Evolutionary conservation across 805 yeast species (phyloP).

Genomic region (Suhomyces sp.): DNA sequence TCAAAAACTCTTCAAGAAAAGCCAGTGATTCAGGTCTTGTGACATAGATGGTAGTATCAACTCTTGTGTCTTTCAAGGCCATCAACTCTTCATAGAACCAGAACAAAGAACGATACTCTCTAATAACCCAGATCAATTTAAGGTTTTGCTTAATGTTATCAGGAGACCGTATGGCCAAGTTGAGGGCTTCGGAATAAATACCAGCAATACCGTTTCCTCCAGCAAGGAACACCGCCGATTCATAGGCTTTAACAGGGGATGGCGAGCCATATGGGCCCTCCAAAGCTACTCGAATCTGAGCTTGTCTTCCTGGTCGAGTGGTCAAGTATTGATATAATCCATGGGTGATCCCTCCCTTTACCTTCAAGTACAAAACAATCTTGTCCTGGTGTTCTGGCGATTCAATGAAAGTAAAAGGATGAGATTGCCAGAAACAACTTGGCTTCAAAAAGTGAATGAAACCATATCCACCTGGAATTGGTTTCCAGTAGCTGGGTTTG

Average conservation of each 20-base stretch:
- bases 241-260: slow-evolving; percentile 48
- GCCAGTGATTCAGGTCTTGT: slow-evolving; percentile 24
- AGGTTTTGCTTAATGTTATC: slow-evolving; percentile 19
- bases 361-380: slow-evolving; percentile 33
- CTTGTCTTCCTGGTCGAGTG: slow-evolving; percentile 26
- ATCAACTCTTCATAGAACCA: slow-evolving; percentile 49
- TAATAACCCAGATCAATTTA: slow-evolving; percentile 62
- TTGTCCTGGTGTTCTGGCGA: slow-evolving; percentile 13
- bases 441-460: slow-evolving; percentile 37
- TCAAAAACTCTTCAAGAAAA: slow-evolving; percentile 1
- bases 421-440: slow-evolving; percentile 43
- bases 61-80: slow-evolving; percentile 22
- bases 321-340: slow-evolving; percentile 27
- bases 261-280: slow-evolving; percentile 75
- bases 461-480: slow-evolving; percentile 42
- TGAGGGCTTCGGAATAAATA: slow-evolving; percentile 39
- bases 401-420: slow-evolving; percentile 39
- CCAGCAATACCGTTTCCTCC: slow-evolving; percentile 80
- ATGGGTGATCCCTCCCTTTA: slow-evolving; percentile 38
- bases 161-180: slow-evolving; percentile 22
- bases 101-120: slow-evolving; percentile 48
- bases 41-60: slow-evolving; percentile 29
- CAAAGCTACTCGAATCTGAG: slow-evolving; percentile 30
- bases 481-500: slow-evolving; percentile 36
- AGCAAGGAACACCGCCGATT: slow-evolving; percentile 58